Evolutionary conservation across 768 basidiomycete species (phyloP), one percentile per base, ranked within the genome.

Genomic region (Pleurotus platypus): DNA sequence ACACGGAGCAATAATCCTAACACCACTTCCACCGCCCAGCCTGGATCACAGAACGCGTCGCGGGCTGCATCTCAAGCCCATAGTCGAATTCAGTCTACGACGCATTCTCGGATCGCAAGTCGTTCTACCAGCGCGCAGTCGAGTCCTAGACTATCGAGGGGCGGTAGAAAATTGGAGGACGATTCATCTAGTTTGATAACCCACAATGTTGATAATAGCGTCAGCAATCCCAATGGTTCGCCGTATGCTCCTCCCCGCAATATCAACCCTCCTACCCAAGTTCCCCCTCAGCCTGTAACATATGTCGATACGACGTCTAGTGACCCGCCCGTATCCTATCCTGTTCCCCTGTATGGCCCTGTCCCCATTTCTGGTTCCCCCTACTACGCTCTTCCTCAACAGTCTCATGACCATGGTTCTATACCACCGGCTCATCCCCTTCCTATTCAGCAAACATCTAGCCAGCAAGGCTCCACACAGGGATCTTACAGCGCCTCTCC

Each of bases 61-160:
- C 39, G 42, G 39, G 18, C 42, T 7, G 51, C 37, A 11, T 57
- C 55, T 4, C 58, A 62, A 37, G 51, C 61, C 9, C 61, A 60
- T 40, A 67, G 64, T 26, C 63, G 68, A 30, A 59, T 61, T 7
- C 66, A 65, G 5, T 70, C 69, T 18, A 16, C 42, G 5, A 46
- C 57, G 2, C 57, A 58, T 39, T 61, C 60, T 46, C 46, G 45
- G 12, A 46, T 56, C 9, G 55, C 55, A 22, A 56, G 55, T 39
- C 55, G 55, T 18, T 46, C 55, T 13, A 37, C 45, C n/a, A 56
- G 55, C 20, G 46, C 46, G 8, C 51, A 54, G 39, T 40, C 37
- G n/a, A 54, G 51, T n/a, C 51, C 51, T 6, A 24, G 51, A n/a
- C 24, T 54, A 16, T 37, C 51, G 4, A 37, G 51, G 5, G 39